These are phyloP conservation scores for Suhomyces bolitotheri DNA, from an alignment of 1,139 yeast species.

Conservation along the genomic window DNA sequence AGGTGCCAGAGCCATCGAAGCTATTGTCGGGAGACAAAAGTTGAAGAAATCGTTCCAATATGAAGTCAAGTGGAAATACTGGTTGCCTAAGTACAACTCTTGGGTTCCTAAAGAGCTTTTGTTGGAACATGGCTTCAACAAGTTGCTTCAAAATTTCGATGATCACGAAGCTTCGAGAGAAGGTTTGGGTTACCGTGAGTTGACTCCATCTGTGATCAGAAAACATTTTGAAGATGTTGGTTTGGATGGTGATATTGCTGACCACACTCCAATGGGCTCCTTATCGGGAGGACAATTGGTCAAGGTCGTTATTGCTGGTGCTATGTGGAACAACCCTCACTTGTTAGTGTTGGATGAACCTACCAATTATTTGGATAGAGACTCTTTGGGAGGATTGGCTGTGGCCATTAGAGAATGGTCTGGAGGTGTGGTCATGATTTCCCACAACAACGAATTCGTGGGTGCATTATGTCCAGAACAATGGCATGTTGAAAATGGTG, in stretches of 20 bases:
- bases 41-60: conserved; percentile 95
- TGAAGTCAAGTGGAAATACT: conserved; percentile 91
- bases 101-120: conserved; percentile 88
- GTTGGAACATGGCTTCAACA: conserved; percentile 79
- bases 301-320: conserved; percentile 98
- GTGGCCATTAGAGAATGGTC: conserved; percentile 96
- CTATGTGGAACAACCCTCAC: conserved; percentile 99
- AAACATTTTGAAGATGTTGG: conserved; percentile 98
- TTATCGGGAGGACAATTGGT: conserved; percentile 97
- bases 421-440: conserved; percentile 98
- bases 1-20: conserved; percentile 87
- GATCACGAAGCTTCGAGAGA: conserved; percentile 98
- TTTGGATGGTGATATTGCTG: conserved; percentile 95
- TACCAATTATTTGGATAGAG: conserved; percentile 96
- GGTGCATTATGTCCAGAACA: conserved; percentile 98
- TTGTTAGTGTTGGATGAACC: conserved; percentile 96
- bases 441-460: conserved; percentile 95
- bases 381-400: conserved; percentile 95
- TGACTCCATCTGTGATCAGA: conserved; percentile 87
- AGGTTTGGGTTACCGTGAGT: conserved; percentile 95
- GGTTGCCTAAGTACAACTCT: conserved; percentile 91
- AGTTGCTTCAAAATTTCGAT: conserved; percentile 89
- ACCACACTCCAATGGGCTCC: conserved; percentile 95
- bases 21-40: conserved; percentile 95
- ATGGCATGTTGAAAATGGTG: conserved; percentile 95